Evolutionary conservation across 2,329 filamentous ascomycete species (phyloP).

Genomic region (Hymenotorrendiella dingleyae): DNA sequence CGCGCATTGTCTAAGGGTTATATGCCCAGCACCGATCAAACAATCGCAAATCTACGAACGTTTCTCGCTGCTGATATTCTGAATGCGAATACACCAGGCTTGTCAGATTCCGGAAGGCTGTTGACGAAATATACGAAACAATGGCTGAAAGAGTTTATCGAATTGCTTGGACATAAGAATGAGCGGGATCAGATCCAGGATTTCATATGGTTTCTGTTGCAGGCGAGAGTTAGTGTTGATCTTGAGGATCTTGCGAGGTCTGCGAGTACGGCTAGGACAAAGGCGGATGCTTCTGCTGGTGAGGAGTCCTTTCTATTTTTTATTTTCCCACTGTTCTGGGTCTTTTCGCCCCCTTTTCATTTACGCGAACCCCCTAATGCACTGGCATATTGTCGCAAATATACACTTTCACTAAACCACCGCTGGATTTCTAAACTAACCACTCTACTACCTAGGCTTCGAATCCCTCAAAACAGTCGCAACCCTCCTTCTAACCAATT

Average conservation of each 20-base stretch:
- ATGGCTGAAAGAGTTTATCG: conserved; percentile 74
- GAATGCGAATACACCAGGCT: conserved; percentile 65
- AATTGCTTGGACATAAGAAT: conserved; percentile 80
- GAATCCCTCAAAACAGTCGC: conserved; percentile 78
- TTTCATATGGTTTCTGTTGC: conserved; percentile 77
- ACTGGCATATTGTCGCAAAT: not conserved
- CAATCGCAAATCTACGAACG: conserved; percentile 71
- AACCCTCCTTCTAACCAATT: conserved; percentile 80
- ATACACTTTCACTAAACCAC: too few relatives aligned
- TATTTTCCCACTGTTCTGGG: too few relatives aligned
- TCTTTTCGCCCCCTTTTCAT: too few relatives aligned
- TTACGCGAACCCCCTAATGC: too few relatives aligned
- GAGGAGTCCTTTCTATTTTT: conserved; percentile 23
- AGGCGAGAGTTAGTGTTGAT: conserved; percentile 66
- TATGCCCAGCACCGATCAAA: conserved; percentile 87
- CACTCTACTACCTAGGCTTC: conserved; percentile 51
- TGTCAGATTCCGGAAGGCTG: conserved; percentile 72
- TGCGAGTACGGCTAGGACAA: conserved; percentile 56
- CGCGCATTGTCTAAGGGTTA: conserved; percentile 76
- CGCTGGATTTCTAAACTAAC: too few relatives aligned
- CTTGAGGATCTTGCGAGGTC: conserved; percentile 55
- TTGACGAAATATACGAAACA: conserved; percentile 66
- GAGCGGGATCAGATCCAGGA: conserved; percentile 80
- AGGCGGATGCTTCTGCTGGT: conserved; percentile 68
- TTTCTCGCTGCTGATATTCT: conserved; percentile 73